Conservation (phyloP, 2,329 filamentous ascomycete species). For the Penicillium paneum region DNA sequence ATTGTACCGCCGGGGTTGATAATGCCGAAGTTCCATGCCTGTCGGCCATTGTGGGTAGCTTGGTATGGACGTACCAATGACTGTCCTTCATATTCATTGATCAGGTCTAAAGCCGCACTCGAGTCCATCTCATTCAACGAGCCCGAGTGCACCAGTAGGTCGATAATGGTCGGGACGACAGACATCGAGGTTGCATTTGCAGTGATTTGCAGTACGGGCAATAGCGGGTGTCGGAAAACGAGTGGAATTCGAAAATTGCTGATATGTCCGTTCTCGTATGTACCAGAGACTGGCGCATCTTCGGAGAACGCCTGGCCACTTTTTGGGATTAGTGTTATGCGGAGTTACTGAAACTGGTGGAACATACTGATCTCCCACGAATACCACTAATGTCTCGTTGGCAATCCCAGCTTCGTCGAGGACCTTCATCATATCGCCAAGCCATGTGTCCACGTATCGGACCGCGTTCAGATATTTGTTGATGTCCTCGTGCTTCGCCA, state of each 20-base stretch:
- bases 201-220: conserved; percentile 42
- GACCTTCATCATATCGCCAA: conserved; percentile 40
- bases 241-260: conserved; percentile 46
- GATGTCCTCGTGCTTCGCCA: conserved; percentile 32
- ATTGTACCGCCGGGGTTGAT: conserved; percentile 41
- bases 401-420: conserved; percentile 45
- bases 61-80: conserved; percentile 44
- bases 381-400: conserved; percentile 45
- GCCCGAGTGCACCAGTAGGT: conserved; percentile 42
- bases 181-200: conserved; percentile 43
- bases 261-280: conserved; percentile 46
- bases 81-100: conserved; percentile 47
- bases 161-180: conserved; percentile 47
- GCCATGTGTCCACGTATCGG: conserved; percentile 41
- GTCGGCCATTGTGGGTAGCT: conserved; percentile 33
- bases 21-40: conserved; percentile 32
- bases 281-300: conserved; percentile 38
- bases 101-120: conserved; percentile 36
- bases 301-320: conserved; percentile 45
- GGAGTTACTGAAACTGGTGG: background rate
- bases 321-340: background rate
- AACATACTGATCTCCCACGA: conserved; percentile 42
- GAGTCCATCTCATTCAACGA: conserved; percentile 37
- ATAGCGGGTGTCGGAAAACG: conserved; percentile 44
- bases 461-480: conserved; percentile 46